Conservation (phyloP, 1,284 basidiomycete species). For the Pterula multifida region DNA sequence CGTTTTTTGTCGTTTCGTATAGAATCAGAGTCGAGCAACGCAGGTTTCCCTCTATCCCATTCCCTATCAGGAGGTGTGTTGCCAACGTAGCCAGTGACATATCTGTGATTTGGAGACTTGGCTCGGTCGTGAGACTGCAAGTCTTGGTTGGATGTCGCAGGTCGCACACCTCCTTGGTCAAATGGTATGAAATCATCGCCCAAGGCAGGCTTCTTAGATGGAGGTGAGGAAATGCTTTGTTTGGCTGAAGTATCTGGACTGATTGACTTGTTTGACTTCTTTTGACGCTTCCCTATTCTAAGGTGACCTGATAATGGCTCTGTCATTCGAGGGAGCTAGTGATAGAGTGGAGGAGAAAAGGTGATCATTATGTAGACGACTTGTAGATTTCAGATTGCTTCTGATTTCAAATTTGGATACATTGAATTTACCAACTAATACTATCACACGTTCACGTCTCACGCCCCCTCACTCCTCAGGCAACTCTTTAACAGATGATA, state of each 20-base stretch:
- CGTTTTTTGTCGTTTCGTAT: constrained; percentile 15
- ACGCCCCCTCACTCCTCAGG: no score
- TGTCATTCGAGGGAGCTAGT: no score
- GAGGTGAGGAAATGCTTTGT: not conserved
- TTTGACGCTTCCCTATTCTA: not conserved
- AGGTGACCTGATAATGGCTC: no score
- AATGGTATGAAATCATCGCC: constrained; percentile 56
- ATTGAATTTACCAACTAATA: no score
- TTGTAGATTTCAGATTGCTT: no score
- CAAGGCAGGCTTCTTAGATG: constrained; percentile 17
- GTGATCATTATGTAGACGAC: no score
- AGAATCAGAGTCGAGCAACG: constrained; percentile 14
- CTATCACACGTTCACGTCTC: no score
- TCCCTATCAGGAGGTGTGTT: constrained; percentile 20
- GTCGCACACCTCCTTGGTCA: constrained; percentile 21
- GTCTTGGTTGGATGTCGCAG: no score
- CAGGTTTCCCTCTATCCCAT: constrained; percentile 29
- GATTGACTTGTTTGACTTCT: constrained; percentile 5
- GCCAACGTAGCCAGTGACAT: no score
- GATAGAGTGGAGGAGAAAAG: no score
- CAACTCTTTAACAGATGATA: no score
- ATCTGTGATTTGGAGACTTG: constrained; percentile 13
- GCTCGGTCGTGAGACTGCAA: constrained; percentile 17
- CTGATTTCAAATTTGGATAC: no score
- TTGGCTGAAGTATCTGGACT: not conserved